These are phyloP conservation scores for Lactifluus echinatus DNA, from an alignment of 768 basidiomycete genomes.

Conservation along the genomic window DNA sequence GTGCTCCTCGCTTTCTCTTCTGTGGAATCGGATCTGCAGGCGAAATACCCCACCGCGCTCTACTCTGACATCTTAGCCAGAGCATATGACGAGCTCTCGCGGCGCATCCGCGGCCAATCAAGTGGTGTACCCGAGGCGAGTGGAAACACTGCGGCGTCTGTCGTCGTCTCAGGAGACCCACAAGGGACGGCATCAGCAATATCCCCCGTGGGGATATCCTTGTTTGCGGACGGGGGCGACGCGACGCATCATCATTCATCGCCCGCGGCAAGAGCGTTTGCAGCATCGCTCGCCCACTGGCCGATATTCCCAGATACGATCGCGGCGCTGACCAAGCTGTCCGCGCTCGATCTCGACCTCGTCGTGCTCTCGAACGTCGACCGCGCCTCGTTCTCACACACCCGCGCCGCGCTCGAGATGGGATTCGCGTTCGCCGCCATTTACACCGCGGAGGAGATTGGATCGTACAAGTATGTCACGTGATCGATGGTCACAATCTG, in stretches of 20 bases:
- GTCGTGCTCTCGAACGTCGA: constrained; percentile 75
- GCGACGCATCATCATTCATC: not conserved
- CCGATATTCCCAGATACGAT: constrained; percentile 58
- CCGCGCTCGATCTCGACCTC: constrained; percentile 51
- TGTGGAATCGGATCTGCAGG: constrained; percentile 51
- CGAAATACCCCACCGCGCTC: constrained; percentile 45
- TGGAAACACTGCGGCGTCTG: not conserved
- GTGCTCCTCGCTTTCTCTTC: constrained; percentile 42
- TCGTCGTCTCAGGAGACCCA: not conserved
- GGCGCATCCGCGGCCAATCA: constrained; percentile 21
- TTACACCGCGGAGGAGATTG: constrained; percentile 63
- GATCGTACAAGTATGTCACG: constrained; percentile 62
- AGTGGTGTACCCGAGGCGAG: not conserved
- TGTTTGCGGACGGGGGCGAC: not conserved
- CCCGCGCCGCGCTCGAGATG: constrained; percentile 40
- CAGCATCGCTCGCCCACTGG: constrained; percentile 53
- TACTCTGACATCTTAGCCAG: constrained; percentile 53
- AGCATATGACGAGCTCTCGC: constrained; percentile 28
- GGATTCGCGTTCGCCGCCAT: constrained; percentile 45
- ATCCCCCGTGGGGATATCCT: not conserved
- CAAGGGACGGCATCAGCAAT: not conserved
- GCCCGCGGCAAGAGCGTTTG: constrained; percentile 41
- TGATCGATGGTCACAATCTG: no score
- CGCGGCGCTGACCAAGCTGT: constrained; percentile 48
- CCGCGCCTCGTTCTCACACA: constrained; percentile 49